phyloP scores from a whole-genome alignment of 805 yeast species.

The Saccharomycopsis babjevae region DNA sequence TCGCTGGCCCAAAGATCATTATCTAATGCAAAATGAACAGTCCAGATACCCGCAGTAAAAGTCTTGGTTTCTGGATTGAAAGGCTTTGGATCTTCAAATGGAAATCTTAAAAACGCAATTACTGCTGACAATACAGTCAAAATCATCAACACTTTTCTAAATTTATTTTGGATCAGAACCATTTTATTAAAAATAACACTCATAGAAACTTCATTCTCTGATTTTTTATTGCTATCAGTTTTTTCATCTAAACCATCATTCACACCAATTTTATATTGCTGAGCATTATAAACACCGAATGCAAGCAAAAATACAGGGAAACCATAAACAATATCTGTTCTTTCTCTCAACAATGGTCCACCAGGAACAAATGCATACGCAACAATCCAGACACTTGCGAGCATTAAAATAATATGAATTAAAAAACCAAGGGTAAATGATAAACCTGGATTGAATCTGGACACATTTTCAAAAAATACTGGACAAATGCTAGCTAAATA shows the following conservation, averaged over 20 bases:
- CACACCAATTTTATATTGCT: not conserved
- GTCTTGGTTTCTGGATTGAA: conserved; percentile 57
- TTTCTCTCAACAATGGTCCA: conserved; percentile 78
- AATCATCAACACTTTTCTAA: conserved; percentile 25
- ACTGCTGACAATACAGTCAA: conserved; percentile 38
- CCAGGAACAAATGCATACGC: conserved; percentile 98
- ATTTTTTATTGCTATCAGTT: not conserved
- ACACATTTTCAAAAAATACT: conserved; percentile 45
- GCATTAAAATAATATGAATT: conserved; percentile 41
- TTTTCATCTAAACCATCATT: not conserved
- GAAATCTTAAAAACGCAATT: conserved; percentile 47
- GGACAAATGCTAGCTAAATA: conserved; percentile 59
- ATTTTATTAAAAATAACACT: conserved; percentile 10
- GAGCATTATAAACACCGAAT: conserved; percentile 35
- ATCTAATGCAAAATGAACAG: conserved; percentile 93
- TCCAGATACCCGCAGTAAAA: conserved; percentile 96
- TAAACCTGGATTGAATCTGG: conserved; percentile 45
- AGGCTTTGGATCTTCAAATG: conserved; percentile 53
- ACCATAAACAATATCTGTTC: conserved; percentile 67
- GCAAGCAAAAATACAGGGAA: conserved; percentile 43
- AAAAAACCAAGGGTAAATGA: conserved; percentile 42
- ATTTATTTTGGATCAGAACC: conserved; percentile 19
- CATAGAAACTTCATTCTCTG: not conserved
- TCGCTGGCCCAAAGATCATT: conserved; percentile 98
- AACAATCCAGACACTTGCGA: conserved; percentile 92